phyloP scores from a whole-genome alignment of 805 yeast species.

The Priceomyces haplophilus region DNA sequence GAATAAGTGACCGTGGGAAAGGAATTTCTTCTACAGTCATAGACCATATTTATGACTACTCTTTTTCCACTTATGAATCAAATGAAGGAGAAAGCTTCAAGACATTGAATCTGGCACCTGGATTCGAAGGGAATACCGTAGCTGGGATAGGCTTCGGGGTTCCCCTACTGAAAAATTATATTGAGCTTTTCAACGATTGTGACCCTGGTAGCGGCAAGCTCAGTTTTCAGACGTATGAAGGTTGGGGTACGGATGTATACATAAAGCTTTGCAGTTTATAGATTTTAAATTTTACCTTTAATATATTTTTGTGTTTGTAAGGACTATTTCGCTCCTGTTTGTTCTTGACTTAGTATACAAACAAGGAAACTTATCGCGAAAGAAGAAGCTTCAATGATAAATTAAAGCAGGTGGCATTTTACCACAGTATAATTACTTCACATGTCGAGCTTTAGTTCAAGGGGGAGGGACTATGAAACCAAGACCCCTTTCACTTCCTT shows the following conservation, averaged over 20 bases:
- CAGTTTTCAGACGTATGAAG: constrained; percentile 39
- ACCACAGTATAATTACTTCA: too few relatives aligned
- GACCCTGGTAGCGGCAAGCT: constrained; percentile 32
- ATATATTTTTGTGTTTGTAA: too few relatives aligned
- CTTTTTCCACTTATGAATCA: constrained; percentile 73
- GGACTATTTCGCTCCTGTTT: too few relatives aligned
- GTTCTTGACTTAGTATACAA: too few relatives aligned
- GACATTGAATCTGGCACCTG: constrained; percentile 68
- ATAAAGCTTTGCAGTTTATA: too few relatives aligned
- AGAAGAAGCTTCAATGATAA: too few relatives aligned
- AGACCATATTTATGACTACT: constrained; percentile 74
- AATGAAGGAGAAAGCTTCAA: constrained; percentile 57
- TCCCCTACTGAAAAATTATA: constrained; percentile 63
- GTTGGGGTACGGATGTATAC: constrained; percentile 47
- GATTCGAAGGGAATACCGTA: constrained; percentile 62
- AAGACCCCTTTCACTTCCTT: not conserved
- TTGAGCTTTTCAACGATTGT: constrained; percentile 41
- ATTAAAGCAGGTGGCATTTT: too few relatives aligned
- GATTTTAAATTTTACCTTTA: too few relatives aligned
- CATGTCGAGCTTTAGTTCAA: not conserved
- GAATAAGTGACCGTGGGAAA: constrained; percentile 84
- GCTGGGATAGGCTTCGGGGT: constrained; percentile 98
- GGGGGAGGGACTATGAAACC: not conserved
- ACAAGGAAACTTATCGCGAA: too few relatives aligned
- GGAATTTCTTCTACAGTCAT: constrained; percentile 74